These are phyloP conservation scores for Eucalyptus victrix DNA, from an alignment of 345 rosid genomes.

Conservation along the genomic window DNA sequence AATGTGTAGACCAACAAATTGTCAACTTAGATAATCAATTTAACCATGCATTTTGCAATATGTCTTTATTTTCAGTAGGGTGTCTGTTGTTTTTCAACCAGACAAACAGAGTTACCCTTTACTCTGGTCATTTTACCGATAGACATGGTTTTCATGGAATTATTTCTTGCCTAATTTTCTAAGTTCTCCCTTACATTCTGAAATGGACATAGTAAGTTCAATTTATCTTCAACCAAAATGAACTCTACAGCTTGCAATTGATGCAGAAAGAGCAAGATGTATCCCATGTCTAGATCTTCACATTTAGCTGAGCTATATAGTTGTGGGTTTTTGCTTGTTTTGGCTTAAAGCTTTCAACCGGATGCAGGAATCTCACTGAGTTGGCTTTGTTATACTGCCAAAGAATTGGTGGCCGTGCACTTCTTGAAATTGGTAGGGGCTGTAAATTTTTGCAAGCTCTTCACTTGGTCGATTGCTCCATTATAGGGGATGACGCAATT, in stretches of 20 bases:
- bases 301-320: not conserved
- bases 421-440: constrained; percentile 67
- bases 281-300: not conserved
- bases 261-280: not conserved
- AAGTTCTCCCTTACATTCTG: not conserved
- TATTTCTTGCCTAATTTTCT: not conserved
- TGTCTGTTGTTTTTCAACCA: not conserved
- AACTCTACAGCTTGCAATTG: not conserved
- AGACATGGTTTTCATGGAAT: not conserved
- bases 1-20: not conserved
- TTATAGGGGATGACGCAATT: constrained; percentile 71
- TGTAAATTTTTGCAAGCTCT: constrained; percentile 70
- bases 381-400: constrained; percentile 80
- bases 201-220: not conserved
- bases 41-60: not conserved
- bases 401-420: constrained; percentile 58
- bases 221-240: not conserved
- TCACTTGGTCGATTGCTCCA: constrained; percentile 80
- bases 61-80: not conserved
- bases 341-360: constrained; percentile 4
- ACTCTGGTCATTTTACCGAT: not conserved
- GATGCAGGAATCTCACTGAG: constrained; percentile 66
- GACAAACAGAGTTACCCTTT: not conserved
- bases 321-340: not conserved
- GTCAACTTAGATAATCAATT: not conserved